Evolutionary conservation across 148 eudicot genomes (phyloP), one percentile per base, ranked within the genome.

Genomic region (Fagopyrum homotropicum): DNA sequence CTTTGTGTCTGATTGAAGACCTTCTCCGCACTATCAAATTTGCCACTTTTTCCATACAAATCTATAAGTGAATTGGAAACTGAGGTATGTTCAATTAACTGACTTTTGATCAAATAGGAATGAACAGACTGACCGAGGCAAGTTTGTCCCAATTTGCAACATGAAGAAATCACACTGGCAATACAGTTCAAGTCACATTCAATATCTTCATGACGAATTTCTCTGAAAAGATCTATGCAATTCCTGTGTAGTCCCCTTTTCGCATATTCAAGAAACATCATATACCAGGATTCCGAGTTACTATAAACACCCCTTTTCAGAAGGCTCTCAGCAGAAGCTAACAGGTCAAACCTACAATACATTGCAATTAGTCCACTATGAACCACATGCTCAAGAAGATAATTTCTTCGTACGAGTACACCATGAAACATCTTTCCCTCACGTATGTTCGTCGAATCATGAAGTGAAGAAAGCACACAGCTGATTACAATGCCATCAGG

Each of bases 351-450:
- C 75, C 81, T 88, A 76, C 82, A 89, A 72, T 91, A 91, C 93
- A 89, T 89, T 7, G 93, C 86, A 60, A 89, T 46, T 73, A 91
- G 78, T 61, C 87, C 90, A 80, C 75, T 81, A 9, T 69, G 26
- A 72, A 88, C 85, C 54, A 85, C 82, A 68, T 81, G 81, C 79
- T 84, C 75, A 17, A 54, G 30, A 50, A 30, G 71, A 82, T 66
- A 83, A 73, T 77, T 77, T 83, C 85, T 84, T 80, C 89, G 82
- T n/a, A 84, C 15, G 49, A 91, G 79, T 30, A 85, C 72, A 40
- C 90, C 87, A 79, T 91, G 93, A 76, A 91, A 79, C 3, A 83
- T 84, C 86, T 83, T 89, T 54, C 90, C 97, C 81, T 86, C 84
- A 54, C 45, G 73, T 56, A 88, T 75, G 74, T 79, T 73, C 75